Percentiles rank a stretch among this genome's conserved stretches.
phyloP scores from a whole-genome alignment of 2,329 filamentous ascomycete species.

The Lachnellula suecica region DNA sequence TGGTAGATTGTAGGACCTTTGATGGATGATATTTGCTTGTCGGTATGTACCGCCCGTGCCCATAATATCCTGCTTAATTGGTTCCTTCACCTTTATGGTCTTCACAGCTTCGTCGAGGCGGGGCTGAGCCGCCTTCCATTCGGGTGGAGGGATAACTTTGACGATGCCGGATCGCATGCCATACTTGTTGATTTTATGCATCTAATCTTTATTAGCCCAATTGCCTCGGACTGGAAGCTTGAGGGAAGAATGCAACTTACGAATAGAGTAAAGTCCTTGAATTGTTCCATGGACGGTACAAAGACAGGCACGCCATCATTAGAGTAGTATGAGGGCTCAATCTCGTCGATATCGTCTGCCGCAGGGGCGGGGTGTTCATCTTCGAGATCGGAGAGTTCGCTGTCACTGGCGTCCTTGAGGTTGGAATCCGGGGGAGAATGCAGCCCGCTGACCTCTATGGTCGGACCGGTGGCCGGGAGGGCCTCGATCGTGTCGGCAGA shows the following conservation, averaged over 20 bases:
- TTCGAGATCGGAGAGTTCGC: constrained; percentile 66
- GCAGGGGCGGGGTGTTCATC: constrained; percentile 15
- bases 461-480: constrained; percentile 21
- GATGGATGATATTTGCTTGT: constrained; percentile 95
- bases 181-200: constrained; percentile 82
- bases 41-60: constrained; percentile 93
- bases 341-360: constrained; percentile 70
- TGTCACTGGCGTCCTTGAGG: constrained; percentile 59
- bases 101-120: constrained; percentile 84
- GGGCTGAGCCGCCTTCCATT: constrained; percentile 85
- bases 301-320: constrained; percentile 85
- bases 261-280: constrained; percentile 89
- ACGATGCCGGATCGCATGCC: constrained; percentile 98
- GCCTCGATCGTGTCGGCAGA: constrained; percentile 27
- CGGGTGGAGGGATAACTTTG: constrained; percentile 88
- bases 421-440: constrained; percentile 66
- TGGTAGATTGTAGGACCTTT: constrained; percentile 91
- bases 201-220: constrained; percentile 42
- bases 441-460: constrained; percentile 35
- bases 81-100: constrained; percentile 89
- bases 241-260: constrained; percentile 49
- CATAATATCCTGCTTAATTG: constrained; percentile 98
- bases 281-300: constrained; percentile 92
- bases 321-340: constrained; percentile 85
- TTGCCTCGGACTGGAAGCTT: background rate